Evolutionary conservation across 495 filamentous ascomycete species (phyloP), one percentile per base, ranked within the genome.

Genomic region (Collariella sp.): DNA sequence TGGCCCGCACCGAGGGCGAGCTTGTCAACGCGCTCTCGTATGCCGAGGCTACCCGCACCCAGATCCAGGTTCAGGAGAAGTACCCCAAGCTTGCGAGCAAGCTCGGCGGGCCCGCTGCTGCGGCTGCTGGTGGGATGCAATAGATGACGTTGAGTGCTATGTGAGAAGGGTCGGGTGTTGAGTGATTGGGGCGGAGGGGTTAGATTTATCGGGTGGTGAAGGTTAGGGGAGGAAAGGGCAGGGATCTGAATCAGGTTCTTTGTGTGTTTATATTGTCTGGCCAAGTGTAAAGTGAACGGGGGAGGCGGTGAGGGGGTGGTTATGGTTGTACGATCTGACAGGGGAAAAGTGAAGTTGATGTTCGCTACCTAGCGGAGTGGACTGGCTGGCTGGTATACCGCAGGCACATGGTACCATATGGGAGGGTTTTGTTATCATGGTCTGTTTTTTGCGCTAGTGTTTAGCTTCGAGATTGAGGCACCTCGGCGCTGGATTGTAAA

Each of bases 1-100:
- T 99, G 29, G 89, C 90, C n/a, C 76, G 93, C 46, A 99, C 93
- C 1, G 91, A 96, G 62, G 89, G 86, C 44, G 93, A 99, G 73
- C 87, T 97, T 48, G 79, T 97, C 59, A 99, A 97, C 58, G 93
- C 93, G 11, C 79, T 99, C 29, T 95, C 88, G 13, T 99, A 99
- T 68, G 93, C 93, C 13, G 93, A 99, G 71, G 93, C 94, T 19
- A 97, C 93, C 44, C 79, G 94, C 56, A 97, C 94, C 51, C 93
- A 99, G 72, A 78, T 99, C 36, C 87, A 96, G 75, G 93, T 98
- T 15, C 91, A 96, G 73, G 88, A 96, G 74, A 94, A 95, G 71
- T 97, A 98, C 65, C 93, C 93, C n/a, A 83, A 94, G 69, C 81
- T 98, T 26, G 89, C 89, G 12, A 83, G 76, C 50, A 85, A 87